These are phyloP conservation scores for Colletotrichum plurivorum DNA, from an alignment of 2,329 filamentous ascomycete species.

Conservation along the genomic window DNA sequence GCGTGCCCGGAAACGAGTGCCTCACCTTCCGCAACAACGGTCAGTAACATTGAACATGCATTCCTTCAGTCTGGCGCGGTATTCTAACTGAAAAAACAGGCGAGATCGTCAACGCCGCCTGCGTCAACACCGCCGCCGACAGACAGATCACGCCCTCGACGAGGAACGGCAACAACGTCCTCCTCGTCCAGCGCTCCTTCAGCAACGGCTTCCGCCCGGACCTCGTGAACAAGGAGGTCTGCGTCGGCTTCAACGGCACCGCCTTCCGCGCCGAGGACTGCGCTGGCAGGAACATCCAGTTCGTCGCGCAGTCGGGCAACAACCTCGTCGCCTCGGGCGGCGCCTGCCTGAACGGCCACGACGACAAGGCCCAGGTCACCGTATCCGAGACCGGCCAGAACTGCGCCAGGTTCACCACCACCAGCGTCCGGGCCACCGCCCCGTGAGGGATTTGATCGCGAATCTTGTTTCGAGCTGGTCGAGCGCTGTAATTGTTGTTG, in stretches of 20 bases:
- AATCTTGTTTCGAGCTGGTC: neutral
- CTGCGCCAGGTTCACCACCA: constrained; percentile 51
- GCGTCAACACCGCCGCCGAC: constrained; percentile 53
- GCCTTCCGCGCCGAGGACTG: constrained; percentile 55
- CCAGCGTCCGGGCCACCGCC: constrained; percentile 43
- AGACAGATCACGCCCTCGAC: constrained; percentile 56
- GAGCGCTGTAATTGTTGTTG: too few species aligned
- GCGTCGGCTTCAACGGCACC: constrained; percentile 57
- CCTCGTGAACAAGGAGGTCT: constrained; percentile 53
- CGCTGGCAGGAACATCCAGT: constrained; percentile 42
- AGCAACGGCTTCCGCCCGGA: constrained; percentile 54
- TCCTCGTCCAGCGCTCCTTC: constrained; percentile 55
- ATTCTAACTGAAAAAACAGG: constrained; percentile 44
- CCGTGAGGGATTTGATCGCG: constrained; percentile 16
- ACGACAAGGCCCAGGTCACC: constrained; percentile 49
- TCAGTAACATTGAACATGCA: constrained; percentile 25
- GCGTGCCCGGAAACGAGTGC: constrained; percentile 53
- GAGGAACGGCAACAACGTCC: constrained; percentile 48
- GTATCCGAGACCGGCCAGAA: constrained; percentile 45
- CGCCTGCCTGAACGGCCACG: constrained; percentile 53
- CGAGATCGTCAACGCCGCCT: constrained; percentile 58
- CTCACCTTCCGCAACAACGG: constrained; percentile 60
- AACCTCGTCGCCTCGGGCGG: constrained; percentile 47
- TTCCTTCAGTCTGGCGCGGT: neutral
- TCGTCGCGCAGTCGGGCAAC: constrained; percentile 47